phyloP scores from a whole-genome alignment of 2,329 filamentous ascomycete genomes.

The Colletotrichum costaricense region DNA sequence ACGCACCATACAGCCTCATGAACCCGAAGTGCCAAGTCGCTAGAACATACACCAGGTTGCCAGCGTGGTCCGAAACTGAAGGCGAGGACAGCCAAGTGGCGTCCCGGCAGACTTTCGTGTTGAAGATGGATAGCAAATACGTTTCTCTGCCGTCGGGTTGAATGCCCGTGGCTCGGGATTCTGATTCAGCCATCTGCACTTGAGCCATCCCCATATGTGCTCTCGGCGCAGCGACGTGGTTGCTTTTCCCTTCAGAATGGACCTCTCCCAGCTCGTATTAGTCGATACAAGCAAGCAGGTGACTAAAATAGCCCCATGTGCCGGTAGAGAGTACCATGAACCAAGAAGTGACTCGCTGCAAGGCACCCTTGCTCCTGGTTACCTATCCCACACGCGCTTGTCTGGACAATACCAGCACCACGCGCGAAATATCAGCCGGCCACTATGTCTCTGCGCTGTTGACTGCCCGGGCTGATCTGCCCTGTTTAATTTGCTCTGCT shows the following conservation, averaged over 20 bases:
- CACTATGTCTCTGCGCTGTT: not conserved
- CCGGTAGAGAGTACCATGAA: constrained; percentile 6
- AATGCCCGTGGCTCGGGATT: not conserved
- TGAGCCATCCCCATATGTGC: constrained; percentile 1
- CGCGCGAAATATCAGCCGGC: not conserved
- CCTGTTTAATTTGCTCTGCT: constrained; percentile 4
- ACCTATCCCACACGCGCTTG: not conserved
- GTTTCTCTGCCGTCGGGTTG: not conserved
- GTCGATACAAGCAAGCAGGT: not conserved
- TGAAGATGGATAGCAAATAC: not conserved
- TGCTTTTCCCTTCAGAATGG: constrained; percentile 18
- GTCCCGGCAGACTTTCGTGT: not conserved
- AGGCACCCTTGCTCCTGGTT: not conserved
- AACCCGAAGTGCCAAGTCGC: not conserved
- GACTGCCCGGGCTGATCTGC: not conserved
- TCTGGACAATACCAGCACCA: not conserved
- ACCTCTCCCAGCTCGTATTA: constrained; percentile 21
- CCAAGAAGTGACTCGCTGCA: constrained; percentile 11
- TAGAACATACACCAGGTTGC: not conserved
- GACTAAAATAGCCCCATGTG: constrained; percentile 14
- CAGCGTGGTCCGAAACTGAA: not conserved
- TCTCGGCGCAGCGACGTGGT: constrained; percentile 1
- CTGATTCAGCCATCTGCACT: not conserved
- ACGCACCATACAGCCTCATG: not conserved
- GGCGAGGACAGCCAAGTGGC: constrained; percentile 4